Evolutionary conservation across 2,329 filamentous ascomycete genomes (phyloP).

Genomic region (Metarhizium robertsii): DNA sequence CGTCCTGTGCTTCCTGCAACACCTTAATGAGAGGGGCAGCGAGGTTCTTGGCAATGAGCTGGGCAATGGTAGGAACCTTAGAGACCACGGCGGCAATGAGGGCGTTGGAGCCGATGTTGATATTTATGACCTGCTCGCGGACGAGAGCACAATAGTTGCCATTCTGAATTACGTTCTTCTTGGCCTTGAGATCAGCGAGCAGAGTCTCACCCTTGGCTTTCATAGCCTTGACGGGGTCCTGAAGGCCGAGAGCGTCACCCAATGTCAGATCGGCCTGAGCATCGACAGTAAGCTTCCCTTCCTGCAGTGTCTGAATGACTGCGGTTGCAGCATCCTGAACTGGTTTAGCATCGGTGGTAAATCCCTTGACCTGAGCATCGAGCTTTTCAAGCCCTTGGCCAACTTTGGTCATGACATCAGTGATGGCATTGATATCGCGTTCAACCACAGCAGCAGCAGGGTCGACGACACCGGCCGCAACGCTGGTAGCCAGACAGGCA

Average conservation of each 20-base stretch:
- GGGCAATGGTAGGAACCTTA: neutral
- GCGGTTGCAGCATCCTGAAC: neutral
- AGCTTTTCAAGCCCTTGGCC: neutral
- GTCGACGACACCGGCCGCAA: neutral
- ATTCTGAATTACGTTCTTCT: constrained; percentile 1
- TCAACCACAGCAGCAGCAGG: neutral
- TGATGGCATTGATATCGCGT: neutral
- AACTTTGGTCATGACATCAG: neutral
- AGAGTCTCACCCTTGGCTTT: neutral
- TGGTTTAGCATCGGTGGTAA: neutral
- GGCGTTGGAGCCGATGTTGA: neutral
- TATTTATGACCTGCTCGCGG: neutral
- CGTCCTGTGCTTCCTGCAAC: neutral
- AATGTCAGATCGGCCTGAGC: neutral
- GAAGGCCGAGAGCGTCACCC: neutral
- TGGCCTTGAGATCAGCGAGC: neutral
- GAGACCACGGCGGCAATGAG: constrained; percentile 1
- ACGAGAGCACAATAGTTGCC: constrained; percentile 1
- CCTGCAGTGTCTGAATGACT: constrained; percentile 3
- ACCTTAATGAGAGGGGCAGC: neutral
- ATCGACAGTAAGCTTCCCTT: neutral
- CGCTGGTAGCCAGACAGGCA: constrained; percentile 4
- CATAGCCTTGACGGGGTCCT: neutral
- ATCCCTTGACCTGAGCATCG: neutral
- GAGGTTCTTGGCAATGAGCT: neutral